Evolutionary conservation across 148 eudicot genomes (phyloP), one percentile per base, ranked within the genome.

Genomic region (Diospyros lotus): DNA sequence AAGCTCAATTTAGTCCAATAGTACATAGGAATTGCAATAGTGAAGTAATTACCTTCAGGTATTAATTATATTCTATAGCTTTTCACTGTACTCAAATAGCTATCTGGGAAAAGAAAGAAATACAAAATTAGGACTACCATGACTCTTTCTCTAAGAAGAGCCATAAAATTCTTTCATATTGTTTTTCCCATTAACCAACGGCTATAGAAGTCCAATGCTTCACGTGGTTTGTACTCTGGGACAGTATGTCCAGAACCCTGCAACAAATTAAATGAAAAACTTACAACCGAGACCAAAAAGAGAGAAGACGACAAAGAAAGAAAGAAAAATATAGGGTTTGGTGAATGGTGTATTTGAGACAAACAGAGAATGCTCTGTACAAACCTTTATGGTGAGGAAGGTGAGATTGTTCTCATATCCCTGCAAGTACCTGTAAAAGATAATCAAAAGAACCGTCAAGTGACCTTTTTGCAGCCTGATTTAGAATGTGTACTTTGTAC

Each of bases 221-320:
- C 93, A 60, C 81, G 72, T 0, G 97, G 95, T 76, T 90, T 90
- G 86, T 93, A 90, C 77, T 93, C 97, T 4, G 93, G 93, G 38
- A 92, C 95, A 0, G 95, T 92, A 73, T 92, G 97, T 40, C 97
- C 93, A 11, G 97, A 75, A 45, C 93, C 94, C 94, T 92, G 83
- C 78, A 82, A 46, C 79, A 6, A 53, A 50, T 50, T 52, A 74
- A 64, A 64, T 74, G 38, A 13, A 39, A 12, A 4, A 63, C 6
- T 40, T 42, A 50, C 14, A 2, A 14, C 0, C 8, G 1, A 13
- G 41, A 73, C 28, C 46, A 48, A 59, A 18, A 28, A 13, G 28
- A 59, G 48, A 3, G 7, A 9, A 2, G 58, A 45, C 2, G 41
- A 11, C 6, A 43, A 38, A 28, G 28, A 28, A 28, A 28, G 28